Base-by-base conservation (phyloP, 169 alveolate genomes). In the Plasmodium falciparum region DNA sequence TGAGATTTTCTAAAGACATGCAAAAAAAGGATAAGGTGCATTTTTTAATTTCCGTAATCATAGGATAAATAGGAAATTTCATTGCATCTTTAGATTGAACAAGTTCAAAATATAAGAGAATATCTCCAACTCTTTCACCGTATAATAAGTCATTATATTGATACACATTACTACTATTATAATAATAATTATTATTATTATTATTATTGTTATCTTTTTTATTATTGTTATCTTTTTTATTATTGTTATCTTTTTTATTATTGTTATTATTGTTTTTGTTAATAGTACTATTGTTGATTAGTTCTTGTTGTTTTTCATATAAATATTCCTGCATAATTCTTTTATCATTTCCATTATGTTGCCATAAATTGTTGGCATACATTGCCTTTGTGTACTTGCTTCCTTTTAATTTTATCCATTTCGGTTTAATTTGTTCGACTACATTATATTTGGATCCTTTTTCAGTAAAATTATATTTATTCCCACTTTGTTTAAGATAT, bases 371-470 rank as follows among this genome's bases (percentile, higher is more conserved):
- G 20, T 61, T 86, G 3, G 92, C 59, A 71, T 86, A 71, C 88
- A 86, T 86, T 3, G 91, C 88, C 29, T 75, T 56, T 17, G 86
- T 54, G 61, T 89, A 91, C 71, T 88, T 91, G 13, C 94, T 96
- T 22, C 98, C 97, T 54, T 95, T 95, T 26, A 97, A 91, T 80
- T 95, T 86, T 26, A 97, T 85, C 98, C 98, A 97, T 50, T 90
- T 80, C 0, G 98, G 98, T 39, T 89, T 93, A 15, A 92, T 88
- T 24, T 89, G 95, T 15, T 75, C 90, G 13, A 59, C 72, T 17
- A 86, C 93, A 47, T 69, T 83, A 43, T 80, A 74, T 6, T 66
- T 89, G 6, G 95, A 65, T 0, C 90, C 89, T 29, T 88, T 89
- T 29, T 89, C 85, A 12, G 67, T 69, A 49, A 94, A 76, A 17